These are phyloP conservation scores for Malus sylvestris DNA, from an alignment of 306 rosid genomes.

Conservation along the genomic window DNA sequence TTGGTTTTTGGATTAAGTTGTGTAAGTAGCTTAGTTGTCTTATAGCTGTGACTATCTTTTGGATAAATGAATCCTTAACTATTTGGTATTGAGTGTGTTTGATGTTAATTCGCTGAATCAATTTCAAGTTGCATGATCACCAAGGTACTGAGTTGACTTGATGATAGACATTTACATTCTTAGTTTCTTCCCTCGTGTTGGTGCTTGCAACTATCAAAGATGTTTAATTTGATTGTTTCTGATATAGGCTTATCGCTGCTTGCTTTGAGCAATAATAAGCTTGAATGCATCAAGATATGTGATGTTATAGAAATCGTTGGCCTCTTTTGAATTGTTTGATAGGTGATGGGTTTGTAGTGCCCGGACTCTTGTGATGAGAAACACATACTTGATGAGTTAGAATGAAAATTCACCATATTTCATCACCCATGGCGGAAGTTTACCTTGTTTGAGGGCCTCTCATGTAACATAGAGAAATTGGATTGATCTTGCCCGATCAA, in stretches of 20 bases:
- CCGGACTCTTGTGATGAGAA: background rate
- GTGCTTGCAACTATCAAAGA: background rate
- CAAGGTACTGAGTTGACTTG: background rate
- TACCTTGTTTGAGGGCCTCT: background rate
- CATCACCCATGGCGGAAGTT: background rate
- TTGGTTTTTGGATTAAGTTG: background rate
- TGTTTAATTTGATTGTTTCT: background rate
- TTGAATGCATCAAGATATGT: background rate
- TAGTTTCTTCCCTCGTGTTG: background rate
- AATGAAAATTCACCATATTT: background rate
- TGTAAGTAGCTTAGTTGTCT: background rate
- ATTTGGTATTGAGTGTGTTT: background rate
- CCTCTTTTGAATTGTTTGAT: background rate
- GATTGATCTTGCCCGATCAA: background rate
- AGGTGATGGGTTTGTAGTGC: background rate
- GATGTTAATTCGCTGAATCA: background rate
- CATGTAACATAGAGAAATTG: background rate
- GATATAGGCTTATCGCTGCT: background rate
- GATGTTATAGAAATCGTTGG: background rate
- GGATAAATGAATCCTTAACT: background rate
- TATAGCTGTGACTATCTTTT: background rate
- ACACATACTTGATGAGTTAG: too few relatives aligned
- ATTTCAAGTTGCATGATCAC: background rate
- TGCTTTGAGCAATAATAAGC: background rate
- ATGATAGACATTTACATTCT: background rate